Conservation (phyloP, 306 rosid genomes). For the Prinsepia uniflora region DNA sequence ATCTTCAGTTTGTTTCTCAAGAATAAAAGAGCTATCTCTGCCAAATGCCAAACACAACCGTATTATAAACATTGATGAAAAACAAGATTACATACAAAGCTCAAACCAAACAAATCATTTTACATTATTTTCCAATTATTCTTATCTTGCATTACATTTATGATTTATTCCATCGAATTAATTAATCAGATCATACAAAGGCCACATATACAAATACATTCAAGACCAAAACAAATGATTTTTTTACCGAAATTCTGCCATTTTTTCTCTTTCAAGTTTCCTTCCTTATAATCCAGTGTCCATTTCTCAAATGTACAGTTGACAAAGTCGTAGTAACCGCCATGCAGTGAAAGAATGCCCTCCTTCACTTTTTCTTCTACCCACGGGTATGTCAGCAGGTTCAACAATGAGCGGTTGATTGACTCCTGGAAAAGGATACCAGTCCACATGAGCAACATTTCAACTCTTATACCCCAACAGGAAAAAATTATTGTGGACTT, state of each 20-base stretch:
- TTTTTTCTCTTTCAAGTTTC: conserved; percentile 38
- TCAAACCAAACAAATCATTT: too few species aligned
- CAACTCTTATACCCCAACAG: not conserved
- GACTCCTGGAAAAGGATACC: conserved; percentile 57
- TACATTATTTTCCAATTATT: too few species aligned
- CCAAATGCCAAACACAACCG: too few species aligned
- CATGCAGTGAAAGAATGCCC: conserved; percentile 65
- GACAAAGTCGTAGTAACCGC: conserved; percentile 84
- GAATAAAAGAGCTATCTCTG: too few species aligned
- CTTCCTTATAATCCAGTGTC: conserved; percentile 74
- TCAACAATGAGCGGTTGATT: conserved; percentile 59
- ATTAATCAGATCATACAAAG: not conserved
- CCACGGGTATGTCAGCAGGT: conserved; percentile 94
- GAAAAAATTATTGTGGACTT: not conserved
- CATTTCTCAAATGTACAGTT: conserved; percentile 96
- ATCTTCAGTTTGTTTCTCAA: too few species aligned
- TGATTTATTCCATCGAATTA: too few species aligned
- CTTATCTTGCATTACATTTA: too few species aligned
- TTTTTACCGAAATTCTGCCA: conserved; percentile 50
- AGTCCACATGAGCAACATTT: conserved; percentile 5
- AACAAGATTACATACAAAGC: too few species aligned
- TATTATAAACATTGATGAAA: too few species aligned
- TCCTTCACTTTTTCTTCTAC: conserved; percentile 75
- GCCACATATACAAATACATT: conserved; percentile 12
- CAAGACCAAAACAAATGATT: conserved; percentile 62